phyloP scores from a whole-genome alignment of 2,329 filamentous ascomycete genomes.

The Zymoseptoria brevis region DNA sequence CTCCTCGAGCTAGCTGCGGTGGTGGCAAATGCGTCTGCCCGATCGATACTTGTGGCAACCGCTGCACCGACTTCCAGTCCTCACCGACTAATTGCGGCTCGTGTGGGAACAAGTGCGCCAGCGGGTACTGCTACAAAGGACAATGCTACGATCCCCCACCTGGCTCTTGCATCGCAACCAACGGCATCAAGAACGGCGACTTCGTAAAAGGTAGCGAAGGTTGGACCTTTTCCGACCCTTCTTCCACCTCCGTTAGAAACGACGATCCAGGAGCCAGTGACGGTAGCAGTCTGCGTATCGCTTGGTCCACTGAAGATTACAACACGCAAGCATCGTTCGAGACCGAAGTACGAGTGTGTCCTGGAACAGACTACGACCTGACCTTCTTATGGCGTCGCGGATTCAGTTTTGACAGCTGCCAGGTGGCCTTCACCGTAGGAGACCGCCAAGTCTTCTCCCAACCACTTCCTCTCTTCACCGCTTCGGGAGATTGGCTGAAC shows the following conservation, averaged over 20 bases:
- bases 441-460: too few relatives aligned
- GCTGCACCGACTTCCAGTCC: constrained; percentile 1
- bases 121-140: constrained; percentile 4
- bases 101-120: constrained; percentile 4
- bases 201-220: not conserved
- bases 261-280: too few relatives aligned
- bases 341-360: not conserved
- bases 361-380: not conserved
- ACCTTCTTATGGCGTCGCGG: not conserved
- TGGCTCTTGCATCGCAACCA: constrained; percentile 1
- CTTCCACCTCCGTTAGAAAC: too few relatives aligned
- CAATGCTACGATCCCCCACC: constrained; percentile 5
- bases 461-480: too few relatives aligned
- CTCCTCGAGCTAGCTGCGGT: not conserved
- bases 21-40: constrained; percentile 5
- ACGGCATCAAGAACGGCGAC: not conserved
- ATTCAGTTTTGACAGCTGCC: too few relatives aligned
- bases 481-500: too few relatives aligned
- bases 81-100: constrained; percentile 6
- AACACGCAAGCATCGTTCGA: too few relatives aligned
- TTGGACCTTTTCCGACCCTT: not conserved
- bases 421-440: too few relatives aligned
- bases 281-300: too few relatives aligned
- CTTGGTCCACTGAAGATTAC: too few relatives aligned
- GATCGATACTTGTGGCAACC: constrained; percentile 2